Conservation (phyloP, 2,329 filamentous ascomycete genomes). For the Cylindrodendrum hubeiense region DNA sequence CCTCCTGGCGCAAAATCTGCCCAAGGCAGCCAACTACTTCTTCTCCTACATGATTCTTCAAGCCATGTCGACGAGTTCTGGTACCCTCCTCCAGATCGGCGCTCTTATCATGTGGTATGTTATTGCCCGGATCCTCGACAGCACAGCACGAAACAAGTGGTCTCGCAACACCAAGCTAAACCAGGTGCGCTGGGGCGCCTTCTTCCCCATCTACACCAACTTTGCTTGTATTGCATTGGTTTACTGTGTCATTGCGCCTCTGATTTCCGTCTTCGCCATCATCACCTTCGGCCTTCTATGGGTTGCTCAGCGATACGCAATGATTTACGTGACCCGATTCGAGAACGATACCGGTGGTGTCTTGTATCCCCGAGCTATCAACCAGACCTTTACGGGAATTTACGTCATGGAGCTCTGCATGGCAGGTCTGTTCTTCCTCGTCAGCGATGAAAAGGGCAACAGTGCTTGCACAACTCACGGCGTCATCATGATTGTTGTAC, state of each 20-base stretch:
- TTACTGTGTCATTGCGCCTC: conserved; percentile 88
- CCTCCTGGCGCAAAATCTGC: conserved; percentile 82
- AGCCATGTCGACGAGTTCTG: conserved; percentile 89
- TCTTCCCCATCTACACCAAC: conserved; percentile 97
- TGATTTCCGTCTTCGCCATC: conserved; percentile 93
- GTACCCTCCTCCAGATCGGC: conserved; percentile 87
- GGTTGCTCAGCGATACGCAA: conserved; percentile 96
- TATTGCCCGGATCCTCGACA: conserved; percentile 84
- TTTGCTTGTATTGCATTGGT: conserved; percentile 93
- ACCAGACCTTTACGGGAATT: conserved; percentile 93
- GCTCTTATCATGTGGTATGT: conserved; percentile 85
- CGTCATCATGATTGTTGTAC: conserved; percentile 83
- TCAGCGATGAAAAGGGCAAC: conserved; percentile 65
- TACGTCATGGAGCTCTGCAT: conserved; percentile 95
- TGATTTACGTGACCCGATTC: conserved; percentile 93
- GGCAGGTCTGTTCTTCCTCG: conserved; percentile 90
- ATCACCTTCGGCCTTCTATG: conserved; percentile 93
- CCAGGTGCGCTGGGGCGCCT: conserved; percentile 88
- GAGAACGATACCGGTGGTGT: conserved; percentile 92
- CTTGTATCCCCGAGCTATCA: conserved; percentile 91
- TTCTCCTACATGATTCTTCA: conserved; percentile 99
- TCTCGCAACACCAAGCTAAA: conserved; percentile 82
- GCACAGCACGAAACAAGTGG: conserved; percentile 86
- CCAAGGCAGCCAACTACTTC: conserved; percentile 93
- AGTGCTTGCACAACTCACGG: conserved; percentile 80